A percentile compares a stretch with the other conserved stretches of the same genome.
These are phyloP conservation scores for Takashimella tepidaria DNA, from an alignment of 1,284 basidiomycete genomes.

Conservation along the genomic window DNA sequence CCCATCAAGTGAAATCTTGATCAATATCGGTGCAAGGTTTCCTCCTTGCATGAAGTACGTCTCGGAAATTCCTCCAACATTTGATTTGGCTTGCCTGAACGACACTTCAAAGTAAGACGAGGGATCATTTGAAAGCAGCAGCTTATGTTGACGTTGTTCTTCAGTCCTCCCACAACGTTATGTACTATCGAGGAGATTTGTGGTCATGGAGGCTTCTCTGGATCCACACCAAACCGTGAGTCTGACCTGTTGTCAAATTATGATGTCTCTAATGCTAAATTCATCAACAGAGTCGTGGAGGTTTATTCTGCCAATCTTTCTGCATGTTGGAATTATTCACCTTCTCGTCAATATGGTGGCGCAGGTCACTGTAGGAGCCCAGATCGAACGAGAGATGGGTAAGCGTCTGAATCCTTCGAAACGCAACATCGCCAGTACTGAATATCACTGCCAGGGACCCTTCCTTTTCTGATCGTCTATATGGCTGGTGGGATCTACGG, in stretches of 20 bases:
- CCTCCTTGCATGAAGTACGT: constrained; percentile 57
- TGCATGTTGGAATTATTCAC: constrained; percentile 89
- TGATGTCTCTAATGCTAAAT: no score
- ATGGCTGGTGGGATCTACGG: constrained; percentile 87
- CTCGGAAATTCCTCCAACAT: constrained; percentile 57
- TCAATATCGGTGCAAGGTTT: constrained; percentile 82
- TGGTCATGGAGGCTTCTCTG: constrained; percentile 74
- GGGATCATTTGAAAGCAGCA: no score
- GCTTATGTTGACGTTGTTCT: no score
- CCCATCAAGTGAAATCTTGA: constrained; percentile 75
- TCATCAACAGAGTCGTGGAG: constrained; percentile 49
- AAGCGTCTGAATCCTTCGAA: no score
- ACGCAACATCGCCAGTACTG: no score
- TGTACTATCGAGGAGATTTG: constrained; percentile 81
- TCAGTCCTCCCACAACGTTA: constrained; percentile 61
- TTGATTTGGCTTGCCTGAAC: constrained; percentile 60
- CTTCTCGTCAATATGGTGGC: constrained; percentile 83
- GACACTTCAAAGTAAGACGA: constrained; percentile 38
- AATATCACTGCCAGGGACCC: constrained; percentile 55
- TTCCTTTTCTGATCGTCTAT: constrained; percentile 75
- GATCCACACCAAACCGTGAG: constrained; percentile 72
- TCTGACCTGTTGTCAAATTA: no score
- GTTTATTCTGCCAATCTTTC: constrained; percentile 78
- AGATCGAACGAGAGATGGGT: constrained; percentile 44
- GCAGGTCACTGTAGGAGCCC: constrained; percentile 57